phyloP scores from a whole-genome alignment of 2,329 filamentous ascomycete genomes.

The Knoxdaviesia capensis region DNA sequence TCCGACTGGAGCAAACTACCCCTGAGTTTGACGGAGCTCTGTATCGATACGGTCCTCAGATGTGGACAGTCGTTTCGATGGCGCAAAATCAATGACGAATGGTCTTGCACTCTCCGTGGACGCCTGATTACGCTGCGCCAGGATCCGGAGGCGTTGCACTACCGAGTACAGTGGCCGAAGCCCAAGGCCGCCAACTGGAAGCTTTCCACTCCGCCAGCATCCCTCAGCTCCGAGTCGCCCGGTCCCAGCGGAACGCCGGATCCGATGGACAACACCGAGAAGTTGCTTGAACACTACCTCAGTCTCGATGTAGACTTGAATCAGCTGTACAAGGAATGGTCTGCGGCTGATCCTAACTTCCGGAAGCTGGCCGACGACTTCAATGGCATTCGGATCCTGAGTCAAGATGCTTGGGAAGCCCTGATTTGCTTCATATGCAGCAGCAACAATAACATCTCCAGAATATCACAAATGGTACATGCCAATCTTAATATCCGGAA shows the following conservation, averaged over 20 bases:
- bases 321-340: constrained; percentile 72
- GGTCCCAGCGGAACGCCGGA: constrained; percentile 7
- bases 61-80: constrained; percentile 96
- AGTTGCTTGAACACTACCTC: constrained; percentile 66
- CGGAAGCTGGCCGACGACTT: constrained; percentile 72
- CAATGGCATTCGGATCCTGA: constrained; percentile 75
- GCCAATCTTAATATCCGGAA: background rate
- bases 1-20: constrained; percentile 78
- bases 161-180: constrained; percentile 45
- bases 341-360: constrained; percentile 68
- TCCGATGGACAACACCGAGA: constrained; percentile 46
- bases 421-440: constrained; percentile 92
- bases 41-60: constrained; percentile 80
- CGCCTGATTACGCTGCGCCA: constrained; percentile 73
- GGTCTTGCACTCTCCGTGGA: constrained; percentile 76
- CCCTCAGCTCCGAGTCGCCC: background rate
- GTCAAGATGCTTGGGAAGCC: constrained; percentile 91
- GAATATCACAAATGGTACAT: constrained; percentile 81
- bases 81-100: constrained; percentile 70
- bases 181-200: constrained; percentile 5
- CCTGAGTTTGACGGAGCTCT: constrained; percentile 64
- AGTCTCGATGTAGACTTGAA: constrained; percentile 63
- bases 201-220: constrained; percentile 3
- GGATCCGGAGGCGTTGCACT: constrained; percentile 60
- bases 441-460: constrained; percentile 92